Evolutionary conservation across 2,329 filamentous ascomycete genomes (phyloP), one percentile per base, ranked within the genome.

Genomic region (Phialemonium atrogriseum): DNA sequence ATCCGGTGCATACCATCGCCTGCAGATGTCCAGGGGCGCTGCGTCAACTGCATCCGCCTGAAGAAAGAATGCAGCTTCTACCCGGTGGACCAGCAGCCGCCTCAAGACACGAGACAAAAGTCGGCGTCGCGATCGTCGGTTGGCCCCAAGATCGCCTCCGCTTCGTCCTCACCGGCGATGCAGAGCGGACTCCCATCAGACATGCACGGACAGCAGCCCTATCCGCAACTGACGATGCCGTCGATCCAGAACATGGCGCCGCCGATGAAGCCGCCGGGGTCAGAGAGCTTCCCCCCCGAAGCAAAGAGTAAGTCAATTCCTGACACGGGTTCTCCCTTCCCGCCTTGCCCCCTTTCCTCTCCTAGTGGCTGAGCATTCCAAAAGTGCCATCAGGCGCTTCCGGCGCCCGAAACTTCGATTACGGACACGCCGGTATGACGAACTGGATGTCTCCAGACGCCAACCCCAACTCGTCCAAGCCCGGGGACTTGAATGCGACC

Each of bases 31-130:
- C 75, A 84, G 49, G 78, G 79, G 27, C 79, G 87, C 42, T 96
- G 89, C 59, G 76, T 82, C 42, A 94, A 94, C 62, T 96, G 89
- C 59, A 94, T 94, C 48, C 78, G 87, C 27, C 64, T 96, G 51
- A 93, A 93, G 58, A 95, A 94, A 51, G 86, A 94, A 43, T 96
- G 89, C 59, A 85, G 82, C 52, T 96, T 94, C 59, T 84, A 80
- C 46, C 84, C 88, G 1, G 88, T 95, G 14, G 87, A 94, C 42
- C 84, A 87, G 52, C 71, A 76, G 43, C 74, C 72, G 16, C 66
- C 54, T 18, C 51, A 60, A 26, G 60, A 70, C 15, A 45, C 56
- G 13, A 58, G 60, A 34, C 58, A 62, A 23, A 69, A 66, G 40
- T 56, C 54, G 34, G 44, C 53, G 4, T 50, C 58, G 12, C 57